phyloP scores from a whole-genome alignment of 2,329 filamentous ascomycete genomes.

The Stagonosporopsis cucurbitacearum region DNA sequence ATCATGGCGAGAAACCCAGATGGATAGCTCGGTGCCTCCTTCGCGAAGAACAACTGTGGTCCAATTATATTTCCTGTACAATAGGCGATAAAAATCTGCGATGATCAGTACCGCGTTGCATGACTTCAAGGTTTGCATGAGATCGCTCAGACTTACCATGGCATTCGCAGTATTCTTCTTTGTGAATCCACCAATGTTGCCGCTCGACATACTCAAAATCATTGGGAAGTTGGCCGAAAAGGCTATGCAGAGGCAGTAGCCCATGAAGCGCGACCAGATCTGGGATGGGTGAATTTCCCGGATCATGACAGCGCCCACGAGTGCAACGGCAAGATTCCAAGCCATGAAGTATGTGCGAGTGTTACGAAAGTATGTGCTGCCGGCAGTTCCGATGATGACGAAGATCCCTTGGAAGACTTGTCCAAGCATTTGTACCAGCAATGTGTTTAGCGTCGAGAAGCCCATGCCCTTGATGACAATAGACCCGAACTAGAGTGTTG shows the following conservation, averaged over 20 bases:
- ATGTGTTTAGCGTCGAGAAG: slow-evolving; percentile 38
- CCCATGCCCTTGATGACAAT: slow-evolving; percentile 44
- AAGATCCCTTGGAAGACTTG: slow-evolving; percentile 26
- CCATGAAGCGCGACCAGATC: slow-evolving; percentile 30
- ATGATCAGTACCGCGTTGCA: neutral
- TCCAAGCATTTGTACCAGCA: slow-evolving; percentile 28
- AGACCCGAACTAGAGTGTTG: slow-evolving; percentile 24
- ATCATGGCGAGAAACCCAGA: slow-evolving; percentile 23
- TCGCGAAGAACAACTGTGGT: slow-evolving; percentile 13
- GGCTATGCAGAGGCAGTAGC: slow-evolving; percentile 38
- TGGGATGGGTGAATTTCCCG: slow-evolving; percentile 20
- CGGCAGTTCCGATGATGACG: slow-evolving; percentile 22
- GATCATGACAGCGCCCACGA: slow-evolving; percentile 37
- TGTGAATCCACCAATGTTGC: slow-evolving; percentile 47
- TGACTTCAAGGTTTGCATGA: neutral
- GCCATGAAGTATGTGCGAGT: slow-evolving; percentile 25
- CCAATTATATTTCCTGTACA: slow-evolving; percentile 19
- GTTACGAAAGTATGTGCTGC: slow-evolving; percentile 19
- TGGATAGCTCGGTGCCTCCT: slow-evolving; percentile 6
- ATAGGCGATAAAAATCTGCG: slow-evolving; percentile 20
- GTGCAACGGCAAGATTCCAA: slow-evolving; percentile 22
- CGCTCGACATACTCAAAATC: slow-evolving; percentile 37
- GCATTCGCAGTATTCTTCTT: slow-evolving; percentile 63
- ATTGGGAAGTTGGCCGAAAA: slow-evolving; percentile 52
- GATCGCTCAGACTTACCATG: slow-evolving; percentile 20